Base-by-base conservation (phyloP, 306 rosid species). In the Malus fusca region DNA sequence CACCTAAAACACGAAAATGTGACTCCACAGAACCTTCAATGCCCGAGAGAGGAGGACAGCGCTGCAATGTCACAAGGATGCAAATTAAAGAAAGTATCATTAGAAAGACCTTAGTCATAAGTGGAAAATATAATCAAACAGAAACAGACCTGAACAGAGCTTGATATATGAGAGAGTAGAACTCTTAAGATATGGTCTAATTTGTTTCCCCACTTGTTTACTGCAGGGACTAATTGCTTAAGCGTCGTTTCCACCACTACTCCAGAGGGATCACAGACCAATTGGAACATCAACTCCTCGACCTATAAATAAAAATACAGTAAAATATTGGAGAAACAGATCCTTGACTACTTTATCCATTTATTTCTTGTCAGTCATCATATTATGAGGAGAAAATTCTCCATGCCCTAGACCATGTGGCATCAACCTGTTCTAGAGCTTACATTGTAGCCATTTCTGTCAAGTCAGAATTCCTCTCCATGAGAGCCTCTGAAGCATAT, bases 401-500 rank as follows among this genome's bases (percentile, higher is more conserved):
- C 89, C 95, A 87, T 85, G 86, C 96, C 91, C 92, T 85, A 90
- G 90, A 90, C 91, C 97, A 87, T 88, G 90, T 84, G 85, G 84
- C 73, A 81, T 88, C 88, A 87, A 87, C 97, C 88, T 85, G 84
- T 86, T 89, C 95, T 90, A 90, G 83, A 96, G 97, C 98, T 96
- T 92, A 92, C 99, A 88, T 90, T 89, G 97, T 84, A 90, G 92
- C 89, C 90, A 90, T 90, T 83, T 87, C 97, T 90, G 91, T 89
- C 97, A 92, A 87, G 96, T 95, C 96, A 95, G 97, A 91, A 92
- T 87, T 90, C 98, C 90, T 90, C 97, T 95, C 97, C 97, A 92
- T 88, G 97, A 92, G 85, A 92, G 96, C 98, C 97, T 92, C 96
- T 74, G 92, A 92, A 92, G 96, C 99, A 90, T 88, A 88, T 92